Evolutionary conservation across 306 rosid genomes (phyloP).

Genomic region (Cotoneaster glaucophyllus): DNA sequence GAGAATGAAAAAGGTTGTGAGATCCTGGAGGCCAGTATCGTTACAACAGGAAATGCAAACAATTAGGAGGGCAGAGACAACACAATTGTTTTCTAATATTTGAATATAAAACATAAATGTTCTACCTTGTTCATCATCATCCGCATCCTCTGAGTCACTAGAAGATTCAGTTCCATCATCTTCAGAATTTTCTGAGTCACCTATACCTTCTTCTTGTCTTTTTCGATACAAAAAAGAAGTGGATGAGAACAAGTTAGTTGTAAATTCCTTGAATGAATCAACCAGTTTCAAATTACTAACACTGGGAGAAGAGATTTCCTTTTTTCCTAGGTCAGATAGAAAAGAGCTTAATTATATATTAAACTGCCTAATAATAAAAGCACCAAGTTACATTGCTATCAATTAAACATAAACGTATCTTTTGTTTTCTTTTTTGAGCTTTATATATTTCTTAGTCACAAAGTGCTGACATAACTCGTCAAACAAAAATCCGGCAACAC

Average conservation of each 20-base stretch:
- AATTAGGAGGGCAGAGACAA: not conserved
- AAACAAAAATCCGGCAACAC: not conserved
- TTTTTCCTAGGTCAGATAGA: not conserved
- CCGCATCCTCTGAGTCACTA: constrained; percentile 29
- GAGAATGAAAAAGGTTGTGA: not conserved
- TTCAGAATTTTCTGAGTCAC: constrained; percentile 29
- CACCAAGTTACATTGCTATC: not conserved
- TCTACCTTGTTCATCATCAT: constrained; percentile 42
- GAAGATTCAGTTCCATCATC: constrained; percentile 27
- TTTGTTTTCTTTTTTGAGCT: not conserved
- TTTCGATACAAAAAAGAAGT: constrained; percentile 36
- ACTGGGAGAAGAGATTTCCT: not conserved
- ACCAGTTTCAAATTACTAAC: not conserved
- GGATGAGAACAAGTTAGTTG: constrained; percentile 10
- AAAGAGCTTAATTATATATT: too few species aligned
- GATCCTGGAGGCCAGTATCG: not conserved
- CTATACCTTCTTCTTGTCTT: constrained; percentile 38
- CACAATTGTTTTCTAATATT: not conserved
- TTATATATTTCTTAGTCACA: not conserved
- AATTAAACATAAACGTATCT: not conserved
- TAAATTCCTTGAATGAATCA: not conserved
- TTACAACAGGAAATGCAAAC: not conserved
- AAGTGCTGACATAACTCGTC: not conserved
- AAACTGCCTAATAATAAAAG: not conserved
- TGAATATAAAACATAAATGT: not conserved